A percentile compares a stretch with the other conserved stretches of the same genome.
Conservation (phyloP, 2,329 filamentous ascomycete species). For the Tolypocladium cylindrosporum region DNA sequence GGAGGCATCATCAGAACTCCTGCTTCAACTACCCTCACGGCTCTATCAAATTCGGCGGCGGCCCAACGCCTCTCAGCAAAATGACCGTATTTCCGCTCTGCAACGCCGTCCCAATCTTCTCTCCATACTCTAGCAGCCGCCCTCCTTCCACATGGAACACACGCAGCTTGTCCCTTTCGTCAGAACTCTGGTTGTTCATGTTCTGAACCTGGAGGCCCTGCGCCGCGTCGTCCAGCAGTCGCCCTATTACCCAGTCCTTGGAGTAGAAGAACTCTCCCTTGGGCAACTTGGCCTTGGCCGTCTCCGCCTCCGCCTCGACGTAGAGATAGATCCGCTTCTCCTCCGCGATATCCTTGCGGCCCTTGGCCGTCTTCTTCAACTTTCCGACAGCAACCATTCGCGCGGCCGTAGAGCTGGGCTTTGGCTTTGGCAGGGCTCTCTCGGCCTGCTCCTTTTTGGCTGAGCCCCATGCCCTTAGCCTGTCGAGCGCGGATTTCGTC, state of each 20-base stretch:
- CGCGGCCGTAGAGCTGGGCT: conserved; percentile 52
- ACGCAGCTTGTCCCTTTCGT: conserved; percentile 70
- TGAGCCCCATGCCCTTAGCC: conserved; percentile 70
- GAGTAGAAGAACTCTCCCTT: conserved; percentile 74
- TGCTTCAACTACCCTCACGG: conserved; percentile 1
- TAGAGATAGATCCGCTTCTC: conserved; percentile 87
- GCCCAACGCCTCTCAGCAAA: conserved; percentile 72
- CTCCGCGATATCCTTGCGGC: conserved; percentile 67
- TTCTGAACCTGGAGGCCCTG: conserved; percentile 71
- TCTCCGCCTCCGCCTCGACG: conserved; percentile 83
- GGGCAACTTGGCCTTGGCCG: conserved; percentile 72
- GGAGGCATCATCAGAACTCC: not conserved
- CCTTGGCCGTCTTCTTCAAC: conserved; percentile 82
- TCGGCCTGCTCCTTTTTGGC: conserved; percentile 58
- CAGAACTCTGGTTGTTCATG: conserved; percentile 66
- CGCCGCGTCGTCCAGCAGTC: conserved; percentile 70
- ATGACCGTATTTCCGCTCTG: conserved; percentile 85
- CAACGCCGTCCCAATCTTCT: conserved; percentile 67
- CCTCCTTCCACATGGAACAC: conserved; percentile 93
- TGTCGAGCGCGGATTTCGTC: conserved; percentile 64
- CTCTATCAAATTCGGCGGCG: conserved; percentile 64
- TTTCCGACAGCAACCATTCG: conserved; percentile 61
- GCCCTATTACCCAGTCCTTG: conserved; percentile 80
- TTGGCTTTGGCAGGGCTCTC: conserved; percentile 50
- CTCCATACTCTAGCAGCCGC: conserved; percentile 73